Base-by-base conservation (phyloP, 2,329 filamentous ascomycete species). In the Graphium sp. region DNA sequence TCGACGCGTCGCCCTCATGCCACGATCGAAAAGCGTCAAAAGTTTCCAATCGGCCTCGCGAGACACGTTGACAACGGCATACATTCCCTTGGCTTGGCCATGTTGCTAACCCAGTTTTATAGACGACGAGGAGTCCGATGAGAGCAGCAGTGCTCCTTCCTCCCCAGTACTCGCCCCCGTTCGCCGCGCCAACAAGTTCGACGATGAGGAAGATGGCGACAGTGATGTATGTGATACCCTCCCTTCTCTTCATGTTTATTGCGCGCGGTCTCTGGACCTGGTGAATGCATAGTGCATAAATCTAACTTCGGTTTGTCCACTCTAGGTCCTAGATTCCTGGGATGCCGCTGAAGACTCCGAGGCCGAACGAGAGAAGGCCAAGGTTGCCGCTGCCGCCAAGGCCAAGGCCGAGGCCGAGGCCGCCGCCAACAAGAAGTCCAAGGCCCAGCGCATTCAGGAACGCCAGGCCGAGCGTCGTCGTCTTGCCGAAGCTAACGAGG, bases 291-390 rank as follows among this genome's bases (percentile, higher is more conserved):
- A 12, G 6, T 12, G 5, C 23, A 9, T 9, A 13, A 9, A 24
- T 24, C 12, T n/a, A 13, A 12, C 23, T 24, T 12, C 14, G 13
- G n/a, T n/a, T 22, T n/a, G 12, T 20, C 15, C 5, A 10, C n/a
- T 26, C 11, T 38, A 93, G 77, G 82, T 95, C 32, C 70, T 94
- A 46, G 89, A 98, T 35, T 87, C 82, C 19, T 98, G 89, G 89
- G 85, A 95, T 46, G 87, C 82, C 33, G 85, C 81, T 41, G 89
- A 95, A 47, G 89, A 98, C 58, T 93, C 84, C 36, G 89, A 98
- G 45, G 87, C 75, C 43, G 89, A 98, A 62, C 80, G 84, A 44
- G 85, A 94, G 56, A 98, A 95, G 64, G 81, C 71, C 17, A 80
- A 79, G 55, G 89, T 87, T 59, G 83, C 75, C 28, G 76, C 67